Evolutionary conservation across 2,329 filamentous ascomycete genomes (phyloP), one percentile per base, ranked within the genome.

Genomic region (Rhinocladiella similis): DNA sequence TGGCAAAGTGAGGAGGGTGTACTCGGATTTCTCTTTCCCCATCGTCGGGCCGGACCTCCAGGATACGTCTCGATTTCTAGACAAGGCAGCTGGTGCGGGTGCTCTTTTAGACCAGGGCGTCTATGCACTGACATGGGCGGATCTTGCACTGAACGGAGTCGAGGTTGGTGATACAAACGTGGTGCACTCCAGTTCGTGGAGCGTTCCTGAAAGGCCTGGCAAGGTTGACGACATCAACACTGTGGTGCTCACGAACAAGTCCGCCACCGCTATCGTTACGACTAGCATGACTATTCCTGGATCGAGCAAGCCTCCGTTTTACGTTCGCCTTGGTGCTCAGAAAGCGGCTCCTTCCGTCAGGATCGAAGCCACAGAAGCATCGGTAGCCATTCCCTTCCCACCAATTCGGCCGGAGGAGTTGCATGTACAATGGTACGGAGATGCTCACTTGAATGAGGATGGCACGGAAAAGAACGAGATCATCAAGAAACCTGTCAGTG

Each of bases 91-190:
- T 42, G 91, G 91, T 0, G 91, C 91, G 27, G 91, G 91, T 50
- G 88, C 87, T 2, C 77, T 95, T 53, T 80, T 96, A 49, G 91
- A 96, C 72, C 75, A 96, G 55, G 91, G 91, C 60, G 88, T 96
- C 72, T 96, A 96, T 77, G 85, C 89, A 41, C 75, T 96, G 61
- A 95, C 90, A 29, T 96, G 91, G 91, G 82, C 35, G 16, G 65
- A 66, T 56, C 43, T 65, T 54, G 65, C 63, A 22, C 56, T 93
- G 3, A 76, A 85, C 9, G 81, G 85, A 1, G 83, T 88, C 51
- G 59, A 35, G 50, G 55, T 56, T 39, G 57, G 19, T 20, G 36
- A 49, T 13, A 64, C 59, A 20, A 54, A 59, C 38, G 66, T 67
- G 42, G 56, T 59, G 25, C 57, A 66, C 57, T 61, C 62, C 20